phyloP scores from a whole-genome alignment of 1,284 basidiomycete species.

The Cystobasidium pallidum region DNA sequence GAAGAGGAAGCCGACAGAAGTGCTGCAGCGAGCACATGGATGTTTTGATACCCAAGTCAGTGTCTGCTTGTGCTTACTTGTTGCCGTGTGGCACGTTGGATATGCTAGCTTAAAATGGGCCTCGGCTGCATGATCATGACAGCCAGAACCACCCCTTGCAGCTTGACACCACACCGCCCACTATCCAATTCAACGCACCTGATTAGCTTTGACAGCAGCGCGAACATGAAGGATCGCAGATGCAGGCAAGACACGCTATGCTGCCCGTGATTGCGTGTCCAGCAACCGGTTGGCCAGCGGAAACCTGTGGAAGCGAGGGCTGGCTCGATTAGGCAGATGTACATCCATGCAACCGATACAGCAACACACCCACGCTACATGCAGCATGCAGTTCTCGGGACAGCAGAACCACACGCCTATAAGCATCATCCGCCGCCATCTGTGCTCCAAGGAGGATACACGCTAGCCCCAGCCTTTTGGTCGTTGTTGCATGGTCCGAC shows the following conservation, averaged over 20 bases:
- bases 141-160: background rate
- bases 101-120: background rate
- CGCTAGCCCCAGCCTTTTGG: too few relatives aligned
- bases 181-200: constrained; percentile 10
- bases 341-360: too few relatives aligned
- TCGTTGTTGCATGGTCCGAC: too few relatives aligned
- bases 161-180: background rate
- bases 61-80: background rate
- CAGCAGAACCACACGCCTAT: too few relatives aligned
- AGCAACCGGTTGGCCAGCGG: too few relatives aligned
- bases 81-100: background rate
- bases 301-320: too few relatives aligned
- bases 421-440: too few relatives aligned
- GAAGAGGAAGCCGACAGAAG: constrained; percentile 68
- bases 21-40: constrained; percentile 41
- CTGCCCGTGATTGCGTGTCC: too few relatives aligned
- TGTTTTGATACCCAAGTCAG: background rate
- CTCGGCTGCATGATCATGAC: background rate
- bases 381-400: too few relatives aligned
- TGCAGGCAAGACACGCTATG: background rate
- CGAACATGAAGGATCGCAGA: constrained; percentile 18
- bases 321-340: too few relatives aligned
- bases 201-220: constrained; percentile 33
- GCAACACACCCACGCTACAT: too few relatives aligned
- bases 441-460: too few relatives aligned